Evolutionary conservation across 805 yeast species (phyloP).

Genomic region (Clavispora asparagi): DNA sequence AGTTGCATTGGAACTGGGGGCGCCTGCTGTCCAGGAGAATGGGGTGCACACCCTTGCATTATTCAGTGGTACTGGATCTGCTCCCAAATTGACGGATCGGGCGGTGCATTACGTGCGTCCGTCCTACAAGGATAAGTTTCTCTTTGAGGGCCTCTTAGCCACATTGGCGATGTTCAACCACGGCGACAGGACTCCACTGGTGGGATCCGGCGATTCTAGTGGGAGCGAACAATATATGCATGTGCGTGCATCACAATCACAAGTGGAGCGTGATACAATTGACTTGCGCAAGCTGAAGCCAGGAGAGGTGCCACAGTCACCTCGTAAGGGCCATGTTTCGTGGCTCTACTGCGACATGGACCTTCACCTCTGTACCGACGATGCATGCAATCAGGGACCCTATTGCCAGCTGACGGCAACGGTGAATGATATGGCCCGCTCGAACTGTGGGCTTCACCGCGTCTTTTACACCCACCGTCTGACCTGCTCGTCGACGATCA

Average conservation of each 20-base stretch:
- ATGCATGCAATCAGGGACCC: conserved; percentile 7
- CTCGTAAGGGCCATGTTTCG: conserved; percentile 3
- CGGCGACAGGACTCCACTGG: not conserved
- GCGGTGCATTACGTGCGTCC: conserved; percentile 2
- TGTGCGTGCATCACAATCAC: not conserved
- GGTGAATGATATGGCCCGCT: conserved; percentile 6
- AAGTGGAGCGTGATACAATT: not conserved
- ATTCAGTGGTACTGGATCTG: not conserved
- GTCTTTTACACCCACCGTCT: conserved; percentile 13
- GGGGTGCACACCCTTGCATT: conserved; percentile 3
- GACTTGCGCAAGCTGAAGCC: not conserved
- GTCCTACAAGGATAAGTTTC: conserved; percentile 12
- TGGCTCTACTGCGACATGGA: conserved; percentile 15
- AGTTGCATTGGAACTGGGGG: conserved; percentile 4
- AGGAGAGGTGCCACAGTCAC: not conserved
- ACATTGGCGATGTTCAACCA: conserved; percentile 3
- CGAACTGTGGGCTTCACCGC: conserved; percentile 1
- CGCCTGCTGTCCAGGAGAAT: conserved; percentile 1
- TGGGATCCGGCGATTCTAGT: not conserved
- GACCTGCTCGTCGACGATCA: conserved; percentile 6
- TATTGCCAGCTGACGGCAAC: conserved; percentile 9
- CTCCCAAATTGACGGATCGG: not conserved
- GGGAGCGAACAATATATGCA: not conserved
- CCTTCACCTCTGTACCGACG: conserved; percentile 11
- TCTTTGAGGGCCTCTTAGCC: conserved; percentile 8